Percentiles rank a stretch among this genome's conserved stretches.
These are phyloP conservation scores for Colletotrichum plurivorum DNA, from an alignment of 2,329 filamentous ascomycete species.

Conservation along the genomic window DNA sequence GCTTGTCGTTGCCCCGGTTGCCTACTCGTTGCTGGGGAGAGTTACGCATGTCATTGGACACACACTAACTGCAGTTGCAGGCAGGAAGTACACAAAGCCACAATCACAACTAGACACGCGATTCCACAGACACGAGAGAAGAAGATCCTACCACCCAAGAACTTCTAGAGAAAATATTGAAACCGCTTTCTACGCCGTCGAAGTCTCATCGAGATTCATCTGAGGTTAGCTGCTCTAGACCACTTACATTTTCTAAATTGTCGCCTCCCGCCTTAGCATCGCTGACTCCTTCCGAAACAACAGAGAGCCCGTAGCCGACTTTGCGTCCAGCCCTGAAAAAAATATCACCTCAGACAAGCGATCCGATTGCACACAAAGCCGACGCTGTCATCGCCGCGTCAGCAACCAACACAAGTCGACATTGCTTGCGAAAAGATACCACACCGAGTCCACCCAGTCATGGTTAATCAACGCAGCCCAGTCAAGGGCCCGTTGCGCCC, in stretches of 20 bases:
- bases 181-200: not conserved
- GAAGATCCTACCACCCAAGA: not conserved
- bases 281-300: constrained; percentile 19
- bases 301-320: constrained; percentile 50
- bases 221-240: constrained; percentile 19
- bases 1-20: constrained; percentile 16
- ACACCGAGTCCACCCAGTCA: constrained; percentile 45
- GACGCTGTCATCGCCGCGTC: constrained; percentile 23
- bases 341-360: constrained; percentile 46
- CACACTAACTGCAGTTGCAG: constrained; percentile 1
- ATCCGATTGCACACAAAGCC: constrained; percentile 38
- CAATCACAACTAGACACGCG: too few species aligned
- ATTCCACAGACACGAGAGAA: too few species aligned
- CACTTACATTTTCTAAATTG: constrained; percentile 16
- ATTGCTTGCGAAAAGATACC: not conserved
- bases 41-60: constrained; percentile 36
- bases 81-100: too few species aligned
- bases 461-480: constrained; percentile 64
- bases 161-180: not conserved
- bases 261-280: not conserved
- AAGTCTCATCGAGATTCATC: not conserved
- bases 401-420: constrained; percentile 18
- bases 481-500: constrained; percentile 61
- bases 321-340: constrained; percentile 51
- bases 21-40: constrained; percentile 34